phyloP scores from a whole-genome alignment of 2,329 filamentous ascomycete genomes.

The Grosmannia clavigera region DNA sequence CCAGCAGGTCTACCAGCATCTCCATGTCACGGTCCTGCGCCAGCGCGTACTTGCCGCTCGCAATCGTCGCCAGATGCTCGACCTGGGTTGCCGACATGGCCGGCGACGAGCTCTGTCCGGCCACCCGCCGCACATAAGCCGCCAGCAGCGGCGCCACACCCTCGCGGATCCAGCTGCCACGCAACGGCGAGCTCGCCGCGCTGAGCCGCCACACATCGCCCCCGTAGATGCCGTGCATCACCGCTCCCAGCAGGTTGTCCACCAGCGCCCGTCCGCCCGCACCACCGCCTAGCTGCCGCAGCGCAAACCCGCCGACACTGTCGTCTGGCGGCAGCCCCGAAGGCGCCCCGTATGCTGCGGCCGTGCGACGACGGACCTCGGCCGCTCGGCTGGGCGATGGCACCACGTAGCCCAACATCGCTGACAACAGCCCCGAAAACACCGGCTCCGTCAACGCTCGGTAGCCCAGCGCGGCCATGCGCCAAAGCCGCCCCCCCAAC shows the following conservation, averaged over 20 bases:
- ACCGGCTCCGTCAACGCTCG: constrained; percentile 39
- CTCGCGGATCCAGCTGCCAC: constrained; percentile 6
- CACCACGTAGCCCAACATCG: constrained; percentile 1
- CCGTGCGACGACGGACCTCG: background rate
- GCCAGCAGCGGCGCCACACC: background rate
- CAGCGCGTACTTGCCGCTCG: background rate
- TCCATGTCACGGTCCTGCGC: constrained; percentile 2
- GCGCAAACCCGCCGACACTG: constrained; percentile 57
- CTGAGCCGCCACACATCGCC: constrained; percentile 78
- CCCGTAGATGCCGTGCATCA: constrained; percentile 82
- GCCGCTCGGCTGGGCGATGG: background rate
- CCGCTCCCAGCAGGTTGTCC: constrained; percentile 63
- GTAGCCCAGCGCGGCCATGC: constrained; percentile 5
- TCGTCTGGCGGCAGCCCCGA: constrained; percentile 41
- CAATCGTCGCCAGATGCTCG: background rate
- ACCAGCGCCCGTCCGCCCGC: constrained; percentile 35
- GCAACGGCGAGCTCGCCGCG: constrained; percentile 21
- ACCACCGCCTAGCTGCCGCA: constrained; percentile 31
- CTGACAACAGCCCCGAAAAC: constrained; percentile 28
- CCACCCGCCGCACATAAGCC: background rate
- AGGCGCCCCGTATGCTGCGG: constrained; percentile 13
- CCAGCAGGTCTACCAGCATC: constrained; percentile 9
- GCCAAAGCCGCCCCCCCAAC: background rate
- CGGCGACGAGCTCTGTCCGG: too few species aligned
- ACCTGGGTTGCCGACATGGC: background rate